Conservation (phyloP, 1,284 basidiomycete species). For the Apiotrichum brassicae region DNA sequence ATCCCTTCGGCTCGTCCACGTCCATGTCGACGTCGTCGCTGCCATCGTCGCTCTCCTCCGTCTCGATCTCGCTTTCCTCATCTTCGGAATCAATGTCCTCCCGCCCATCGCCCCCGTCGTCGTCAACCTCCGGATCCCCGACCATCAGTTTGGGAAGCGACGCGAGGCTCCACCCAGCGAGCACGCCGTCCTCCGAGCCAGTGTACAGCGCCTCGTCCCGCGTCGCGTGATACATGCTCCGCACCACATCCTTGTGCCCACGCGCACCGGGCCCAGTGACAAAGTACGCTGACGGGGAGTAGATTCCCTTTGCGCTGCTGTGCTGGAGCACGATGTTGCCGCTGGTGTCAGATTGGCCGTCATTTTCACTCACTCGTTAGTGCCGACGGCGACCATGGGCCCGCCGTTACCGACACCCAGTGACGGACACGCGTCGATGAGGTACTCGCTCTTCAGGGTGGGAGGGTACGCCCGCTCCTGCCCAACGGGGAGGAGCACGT, state of each 20-base stretch:
- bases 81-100: constrained; percentile 29
- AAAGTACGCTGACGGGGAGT: constrained; percentile 40
- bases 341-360: constrained; percentile 19
- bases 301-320: constrained; percentile 16
- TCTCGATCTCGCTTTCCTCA: constrained; percentile 39
- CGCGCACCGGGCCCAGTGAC: constrained; percentile 29
- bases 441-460: constrained; percentile 34
- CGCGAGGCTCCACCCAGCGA: constrained; percentile 45
- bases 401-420: constrained; percentile 37
- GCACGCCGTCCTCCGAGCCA: constrained; percentile 46
- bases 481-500: constrained; percentile 24
- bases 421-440: constrained; percentile 41
- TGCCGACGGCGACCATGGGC: constrained; percentile 38
- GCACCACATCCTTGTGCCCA: constrained; percentile 46
- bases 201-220: constrained; percentile 45
- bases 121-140: constrained; percentile 40
- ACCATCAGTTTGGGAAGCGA: constrained; percentile 26
- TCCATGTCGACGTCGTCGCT: constrained; percentile 5
- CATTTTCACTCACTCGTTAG: constrained; percentile 37
- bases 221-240: constrained; percentile 41
- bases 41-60: constrained; percentile 22
- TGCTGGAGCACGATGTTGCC: constrained; percentile 45
- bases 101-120: constrained; percentile 34
- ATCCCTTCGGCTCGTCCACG: not conserved
- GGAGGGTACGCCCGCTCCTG: constrained; percentile 29